phyloP scores from a whole-genome alignment of 2,329 filamentous ascomycete genomes.

The Samsoniella hepiali region DNA sequence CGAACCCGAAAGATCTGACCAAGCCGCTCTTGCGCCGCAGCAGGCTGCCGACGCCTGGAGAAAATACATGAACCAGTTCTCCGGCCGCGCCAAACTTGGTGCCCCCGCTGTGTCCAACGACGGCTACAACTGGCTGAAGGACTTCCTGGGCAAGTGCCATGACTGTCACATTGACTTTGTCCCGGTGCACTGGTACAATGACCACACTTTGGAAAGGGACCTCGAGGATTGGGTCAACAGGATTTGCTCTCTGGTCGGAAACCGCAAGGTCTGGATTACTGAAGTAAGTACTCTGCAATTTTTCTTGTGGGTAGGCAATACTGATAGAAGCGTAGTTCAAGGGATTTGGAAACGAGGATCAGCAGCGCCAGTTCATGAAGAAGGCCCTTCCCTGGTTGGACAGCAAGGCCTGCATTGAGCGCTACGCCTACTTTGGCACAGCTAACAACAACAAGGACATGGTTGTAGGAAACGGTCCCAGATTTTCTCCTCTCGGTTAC shows the following conservation, averaged over 20 bases:
- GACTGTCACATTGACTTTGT: constrained; percentile 44
- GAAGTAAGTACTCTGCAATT: constrained; percentile 29
- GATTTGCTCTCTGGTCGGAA: constrained; percentile 34
- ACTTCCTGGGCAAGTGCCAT: constrained; percentile 41
- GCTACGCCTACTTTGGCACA: constrained; percentile 38
- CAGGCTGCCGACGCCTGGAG: constrained; percentile 39
- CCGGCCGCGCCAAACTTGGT: constrained; percentile 41
- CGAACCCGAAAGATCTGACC: constrained; percentile 24
- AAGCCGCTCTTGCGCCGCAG: constrained; percentile 27
- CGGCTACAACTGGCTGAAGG: constrained; percentile 39
- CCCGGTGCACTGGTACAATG: constrained; percentile 47
- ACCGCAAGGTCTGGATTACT: constrained; percentile 42
- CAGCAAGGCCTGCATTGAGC: constrained; percentile 33
- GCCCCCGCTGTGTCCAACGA: constrained; percentile 48
- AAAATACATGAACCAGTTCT: constrained; percentile 43
- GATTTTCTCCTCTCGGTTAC: neutral
- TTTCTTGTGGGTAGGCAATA: neutral
- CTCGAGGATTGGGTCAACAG: constrained; percentile 42
- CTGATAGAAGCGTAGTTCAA: constrained; percentile 16
- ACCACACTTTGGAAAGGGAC: constrained; percentile 33
- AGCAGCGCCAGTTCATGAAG: constrained; percentile 39
- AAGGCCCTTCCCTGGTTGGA: constrained; percentile 44
- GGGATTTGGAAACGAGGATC: constrained; percentile 36
- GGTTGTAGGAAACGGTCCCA: constrained; percentile 17
- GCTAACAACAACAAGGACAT: constrained; percentile 22